Base-by-base conservation (phyloP, 352 stramenopile genomes). In the Phytophthora pini region DNA sequence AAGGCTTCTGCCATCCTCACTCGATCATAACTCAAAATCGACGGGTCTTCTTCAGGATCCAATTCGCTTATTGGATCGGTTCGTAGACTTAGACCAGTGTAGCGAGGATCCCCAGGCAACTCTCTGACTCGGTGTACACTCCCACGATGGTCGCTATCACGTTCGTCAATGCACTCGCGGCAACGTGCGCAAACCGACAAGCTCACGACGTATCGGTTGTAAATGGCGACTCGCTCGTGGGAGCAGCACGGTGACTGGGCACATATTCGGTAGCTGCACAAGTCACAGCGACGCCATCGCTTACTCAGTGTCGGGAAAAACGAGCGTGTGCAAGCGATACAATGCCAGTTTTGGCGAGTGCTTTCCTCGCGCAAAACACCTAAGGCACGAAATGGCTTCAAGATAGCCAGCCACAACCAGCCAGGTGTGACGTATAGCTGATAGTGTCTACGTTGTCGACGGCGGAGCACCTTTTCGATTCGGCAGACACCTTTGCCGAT, bases 201-300 rank as follows among this genome's bases (percentile, higher is more conserved):
- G 0, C 59, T 47, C 0, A 57, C 64, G 3, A 77, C 55, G 46
- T 77, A 74, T 39, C 69, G 69, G 29, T 64, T 74, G 69, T 77
- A 77, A 17, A 77, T 70, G 20, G 69, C 69, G 15, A 77, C 64
- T 10, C 61, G 64, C 13, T 73, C 69, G 12, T 63, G 56, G 9
- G 65, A 68, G 22, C 65, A 77, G 22, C 69, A 77, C 11, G 48
- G 49, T 2, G 63, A 48, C 11, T 64, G 52, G 31, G 40, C 34
- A 48, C 69, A 77, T 20, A 74, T 67, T 56, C 65, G 57, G 45
- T 77, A 77, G 10, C 59, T 65, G 32, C 65, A 77, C 45, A 77
- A 39, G 32, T 70, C 64, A 36, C 69, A 77, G 12, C 65, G 64
- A 15, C 34, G 45, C 64, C 69, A 73, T 10, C n/a, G 12, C 20